These are phyloP conservation scores for Paracoccidioides lutzii DNA, from an alignment of 2,329 filamentous ascomycete genomes.

Conservation along the genomic window DNA sequence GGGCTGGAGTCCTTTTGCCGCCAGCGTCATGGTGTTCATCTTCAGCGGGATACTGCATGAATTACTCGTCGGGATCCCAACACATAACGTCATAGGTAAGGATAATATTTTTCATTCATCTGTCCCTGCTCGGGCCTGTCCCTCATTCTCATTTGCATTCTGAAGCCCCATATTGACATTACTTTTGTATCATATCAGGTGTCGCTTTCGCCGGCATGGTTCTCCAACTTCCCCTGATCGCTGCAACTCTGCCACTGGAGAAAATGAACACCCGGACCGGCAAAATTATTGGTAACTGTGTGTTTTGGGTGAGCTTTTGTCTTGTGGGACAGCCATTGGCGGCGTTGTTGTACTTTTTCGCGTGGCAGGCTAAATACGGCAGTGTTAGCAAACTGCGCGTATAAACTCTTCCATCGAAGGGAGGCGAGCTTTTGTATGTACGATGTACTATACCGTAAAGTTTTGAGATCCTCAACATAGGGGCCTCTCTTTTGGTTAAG, in stretches of 20 bases:
- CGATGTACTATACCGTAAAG: not conserved
- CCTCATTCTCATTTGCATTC: not conserved
- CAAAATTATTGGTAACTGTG: slow-evolving; percentile 74
- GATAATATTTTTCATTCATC: not conserved
- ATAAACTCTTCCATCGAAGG: slow-evolving; percentile 5
- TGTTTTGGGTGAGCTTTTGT: slow-evolving; percentile 95
- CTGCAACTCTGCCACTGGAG: slow-evolving; percentile 64
- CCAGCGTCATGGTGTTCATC: slow-evolving; percentile 72
- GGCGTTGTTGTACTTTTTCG: slow-evolving; percentile 89
- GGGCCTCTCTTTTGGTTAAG: too few relatives aligned
- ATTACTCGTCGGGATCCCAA: slow-evolving; percentile 82
- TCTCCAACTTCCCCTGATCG: slow-evolving; percentile 77
- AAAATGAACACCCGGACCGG: slow-evolving; percentile 64
- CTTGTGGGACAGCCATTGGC: slow-evolving; percentile 89
- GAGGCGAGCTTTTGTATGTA: too few relatives aligned
- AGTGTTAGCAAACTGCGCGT: slow-evolving; percentile 45
- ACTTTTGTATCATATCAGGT: slow-evolving; percentile 36
- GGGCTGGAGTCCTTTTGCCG: slow-evolving; percentile 57
- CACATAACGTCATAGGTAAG: slow-evolving; percentile 79
- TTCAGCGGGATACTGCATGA: slow-evolving; percentile 86
- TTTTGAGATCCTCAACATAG: too few relatives aligned
- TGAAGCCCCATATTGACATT: not conserved
- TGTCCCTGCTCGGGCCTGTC: too few relatives aligned
- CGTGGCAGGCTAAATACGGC: slow-evolving; percentile 96
- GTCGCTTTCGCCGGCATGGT: slow-evolving; percentile 94